phyloP scores from a whole-genome alignment of 345 rosid species.

The Eucalyptus leucophloia region DNA sequence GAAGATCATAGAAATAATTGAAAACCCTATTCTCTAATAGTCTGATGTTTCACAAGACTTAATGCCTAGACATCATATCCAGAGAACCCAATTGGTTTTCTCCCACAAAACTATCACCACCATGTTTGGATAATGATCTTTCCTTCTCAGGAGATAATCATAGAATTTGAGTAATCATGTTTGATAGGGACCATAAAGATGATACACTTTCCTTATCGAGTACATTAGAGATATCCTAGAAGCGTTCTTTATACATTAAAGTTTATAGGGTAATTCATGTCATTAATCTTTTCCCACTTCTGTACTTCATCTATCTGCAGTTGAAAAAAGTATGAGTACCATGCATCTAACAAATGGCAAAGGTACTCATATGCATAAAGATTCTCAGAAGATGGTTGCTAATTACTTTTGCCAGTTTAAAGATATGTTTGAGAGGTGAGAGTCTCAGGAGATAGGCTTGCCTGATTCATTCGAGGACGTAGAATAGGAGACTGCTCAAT shows the following conservation, averaged over 20 bases:
- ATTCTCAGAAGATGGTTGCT: background rate
- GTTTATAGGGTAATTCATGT: background rate
- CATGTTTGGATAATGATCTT: background rate
- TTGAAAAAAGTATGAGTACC: background rate
- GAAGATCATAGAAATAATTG: background rate
- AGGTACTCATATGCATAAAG: background rate
- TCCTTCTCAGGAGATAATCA: background rate
- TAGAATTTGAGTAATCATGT: background rate
- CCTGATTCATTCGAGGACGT: slow-evolving; percentile 92
- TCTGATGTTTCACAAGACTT: background rate
- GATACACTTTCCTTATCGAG: background rate
- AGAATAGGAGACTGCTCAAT: slow-evolving; percentile 69
- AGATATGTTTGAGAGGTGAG: background rate
- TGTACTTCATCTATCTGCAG: background rate
- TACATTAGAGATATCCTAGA: background rate
- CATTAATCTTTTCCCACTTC: background rate
- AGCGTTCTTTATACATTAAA: background rate
- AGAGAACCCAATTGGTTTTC: background rate
- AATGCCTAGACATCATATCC: background rate
- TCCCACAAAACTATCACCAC: background rate
- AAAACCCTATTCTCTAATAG: background rate
- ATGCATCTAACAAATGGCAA: background rate
- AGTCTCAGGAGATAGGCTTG: background rate
- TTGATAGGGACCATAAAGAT: background rate
- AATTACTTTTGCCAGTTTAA: background rate